Conservation (phyloP, 163 green algal species). For the Volvox carteri region DNA sequence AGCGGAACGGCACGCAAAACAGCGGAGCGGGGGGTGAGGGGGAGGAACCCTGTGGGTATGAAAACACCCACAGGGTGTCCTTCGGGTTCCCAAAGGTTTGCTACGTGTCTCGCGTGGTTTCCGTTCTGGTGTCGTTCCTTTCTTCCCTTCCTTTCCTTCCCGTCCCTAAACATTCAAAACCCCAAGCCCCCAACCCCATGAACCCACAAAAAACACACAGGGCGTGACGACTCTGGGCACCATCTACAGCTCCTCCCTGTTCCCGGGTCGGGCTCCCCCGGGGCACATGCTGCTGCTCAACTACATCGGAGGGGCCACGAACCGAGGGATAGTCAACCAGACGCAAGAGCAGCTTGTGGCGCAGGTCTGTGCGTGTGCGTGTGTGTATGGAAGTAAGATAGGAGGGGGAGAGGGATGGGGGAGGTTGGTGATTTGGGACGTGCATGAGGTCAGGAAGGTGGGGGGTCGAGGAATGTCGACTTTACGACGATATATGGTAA, state of each 20-base stretch:
- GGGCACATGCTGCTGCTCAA: constrained; percentile 92
- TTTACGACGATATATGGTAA: no score
- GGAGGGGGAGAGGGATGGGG: neutral
- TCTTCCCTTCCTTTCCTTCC: neutral
- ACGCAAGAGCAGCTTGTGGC: constrained; percentile 86
- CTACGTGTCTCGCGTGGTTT: no score
- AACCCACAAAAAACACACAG: no score
- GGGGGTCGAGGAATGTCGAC: no score
- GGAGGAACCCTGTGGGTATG: no score
- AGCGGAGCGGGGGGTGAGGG: no score
- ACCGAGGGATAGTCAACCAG: constrained; percentile 91
- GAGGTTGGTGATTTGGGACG: neutral
- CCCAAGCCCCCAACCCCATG: no score
- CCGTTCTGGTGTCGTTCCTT: neutral
- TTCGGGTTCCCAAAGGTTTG: no score
- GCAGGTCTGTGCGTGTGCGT: constrained; percentile 61
- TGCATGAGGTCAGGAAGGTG: no score
- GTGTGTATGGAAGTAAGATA: neutral
- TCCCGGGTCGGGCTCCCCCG: constrained; percentile 81
- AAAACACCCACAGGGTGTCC: no score
- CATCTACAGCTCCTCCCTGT: constrained; percentile 98
- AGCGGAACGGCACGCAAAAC: no score
- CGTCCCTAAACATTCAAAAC: no score
- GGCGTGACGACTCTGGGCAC: constrained; percentile 96
- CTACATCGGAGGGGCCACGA: constrained; percentile 97